Base-by-base conservation (phyloP, 805 yeast genomes). In the Blastobotrys attinorum region DNA sequence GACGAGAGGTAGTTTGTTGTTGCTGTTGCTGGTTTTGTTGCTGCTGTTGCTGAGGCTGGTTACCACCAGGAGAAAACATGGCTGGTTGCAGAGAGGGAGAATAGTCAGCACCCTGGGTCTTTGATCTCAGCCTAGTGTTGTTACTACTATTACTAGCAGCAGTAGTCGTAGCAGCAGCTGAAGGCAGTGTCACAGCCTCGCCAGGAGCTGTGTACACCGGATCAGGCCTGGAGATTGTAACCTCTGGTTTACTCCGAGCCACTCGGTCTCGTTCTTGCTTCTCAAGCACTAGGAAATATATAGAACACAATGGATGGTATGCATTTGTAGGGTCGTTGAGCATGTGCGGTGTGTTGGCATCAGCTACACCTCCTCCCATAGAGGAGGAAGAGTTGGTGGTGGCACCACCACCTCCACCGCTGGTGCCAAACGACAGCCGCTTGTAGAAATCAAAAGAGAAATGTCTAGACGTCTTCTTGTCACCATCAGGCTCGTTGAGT, bases 221-320 rank as follows among this genome's bases (percentile, higher is more conserved):
- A 25, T 25, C 17, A 16, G 36, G 21, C 4, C 18, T 17, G 36
- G 4, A 13, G 36, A 32, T 17, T 5, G 20, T 31, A 13, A 25
- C 31, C 11, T 25, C 11, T 13, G 8, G 13, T 25, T 25, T 15
- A n/a, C 33, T 5, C 16, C 33, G 33, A 31, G 33, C 10, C 17
- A 31, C 33, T n/a, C 36, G 20, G 15, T 17, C 21, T 32, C 36
- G 74, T 56, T 75, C 78, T 49, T 73, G 59, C 82, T 86, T 84
- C 64, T 92, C 98, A 42, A 77, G 81, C 15, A 88, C 95, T 50
- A 92, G 71, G 57, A 77, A 82, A 60, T 92, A 92, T 31, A 90
- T 81, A 4, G 96, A 86, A 10, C 90, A 66, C 50, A 89, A 70
- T 0, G 98, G 97, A 63, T 89, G 95, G 61, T 75, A 89, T 1